phyloP scores from a whole-genome alignment of 208 protist genomes.

The Leishmania tropica region DNA sequence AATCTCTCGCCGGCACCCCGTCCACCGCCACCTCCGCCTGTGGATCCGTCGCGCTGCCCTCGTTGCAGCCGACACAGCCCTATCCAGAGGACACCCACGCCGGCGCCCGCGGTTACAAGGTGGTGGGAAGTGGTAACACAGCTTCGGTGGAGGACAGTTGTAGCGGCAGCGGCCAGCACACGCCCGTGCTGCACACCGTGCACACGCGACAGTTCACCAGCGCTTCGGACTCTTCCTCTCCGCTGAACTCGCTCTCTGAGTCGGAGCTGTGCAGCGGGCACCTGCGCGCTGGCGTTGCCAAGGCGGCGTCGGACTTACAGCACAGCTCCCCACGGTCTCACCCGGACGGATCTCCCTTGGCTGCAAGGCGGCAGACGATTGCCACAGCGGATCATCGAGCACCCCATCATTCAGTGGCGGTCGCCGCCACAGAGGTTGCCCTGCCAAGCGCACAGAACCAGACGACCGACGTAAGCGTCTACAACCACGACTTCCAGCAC shows the following conservation, averaged over 20 bases:
- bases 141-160: not conserved
- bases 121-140: not conserved
- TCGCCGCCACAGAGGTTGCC: not conserved
- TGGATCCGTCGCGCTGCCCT: not conserved
- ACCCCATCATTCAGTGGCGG: not conserved
- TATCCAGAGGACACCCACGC: not conserved
- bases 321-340: not conserved
- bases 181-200: constrained; percentile 1
- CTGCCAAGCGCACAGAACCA: not conserved
- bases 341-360: too few relatives aligned
- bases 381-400: not conserved
- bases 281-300: constrained; percentile 11
- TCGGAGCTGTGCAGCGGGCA: constrained; percentile 28
- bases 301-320: not conserved
- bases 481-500: constrained; percentile 54
- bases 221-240: constrained; percentile 1
- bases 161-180: constrained; percentile 1
- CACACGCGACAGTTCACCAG: not conserved
- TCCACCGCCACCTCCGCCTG: not conserved
- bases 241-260: constrained; percentile 29
- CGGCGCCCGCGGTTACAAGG: not conserved
- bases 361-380: not conserved
- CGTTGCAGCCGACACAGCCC: not conserved
- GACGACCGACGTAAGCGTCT: constrained; percentile 19
- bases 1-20: not conserved